Base-by-base conservation (phyloP, 1,139 yeast genomes). In the Geotrichum aggregatum region DNA sequence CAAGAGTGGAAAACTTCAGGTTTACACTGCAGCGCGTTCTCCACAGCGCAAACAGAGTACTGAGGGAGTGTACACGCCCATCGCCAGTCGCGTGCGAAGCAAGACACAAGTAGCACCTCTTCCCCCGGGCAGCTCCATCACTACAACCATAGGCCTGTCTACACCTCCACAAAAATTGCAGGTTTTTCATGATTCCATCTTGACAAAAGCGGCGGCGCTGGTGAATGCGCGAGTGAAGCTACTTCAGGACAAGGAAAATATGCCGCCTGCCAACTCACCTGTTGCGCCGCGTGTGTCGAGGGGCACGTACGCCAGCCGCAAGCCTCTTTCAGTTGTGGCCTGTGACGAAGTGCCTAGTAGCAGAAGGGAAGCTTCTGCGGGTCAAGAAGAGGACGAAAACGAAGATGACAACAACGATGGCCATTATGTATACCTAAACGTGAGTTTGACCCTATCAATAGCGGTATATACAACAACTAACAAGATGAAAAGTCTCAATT, bases 181-280 rank as follows among this genome's bases (percentile, higher is more conserved):
- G n/a, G 44, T 41, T 34, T 41, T 41, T 30, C 34, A 41, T 7
- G 44, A 41, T n/a, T 4, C 30, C 4, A 35, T 41, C 8, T 19
- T 41, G n/a, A 22, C 34, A 6, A 41, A 30, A 3, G 44, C 44
- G 1, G 52, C 52, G 10, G 52, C 54, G 16, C 19, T 50, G n/a
- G 41, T 50, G 11, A 42, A 50, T 18, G 54, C 54, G 14, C 40
- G 40, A 28, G 45, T 46, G 13, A 43, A 45, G 21, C 21, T 40
- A 26, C 31, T 50, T 8, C 47, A 36, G 34, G 54, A 50, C 21
- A 50, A 50, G 42, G 54, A 50, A 22, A 50, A 50, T 22, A 35
- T 50, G 16, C 42, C 44, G 7, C 50, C 54, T 7, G 33, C 39
- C 4, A 39, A 24, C n/a, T 36, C 47, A 10, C 52, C 44, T 14